Conservation (phyloP, 345 rosid species). For the Citrus sp. region DNA sequence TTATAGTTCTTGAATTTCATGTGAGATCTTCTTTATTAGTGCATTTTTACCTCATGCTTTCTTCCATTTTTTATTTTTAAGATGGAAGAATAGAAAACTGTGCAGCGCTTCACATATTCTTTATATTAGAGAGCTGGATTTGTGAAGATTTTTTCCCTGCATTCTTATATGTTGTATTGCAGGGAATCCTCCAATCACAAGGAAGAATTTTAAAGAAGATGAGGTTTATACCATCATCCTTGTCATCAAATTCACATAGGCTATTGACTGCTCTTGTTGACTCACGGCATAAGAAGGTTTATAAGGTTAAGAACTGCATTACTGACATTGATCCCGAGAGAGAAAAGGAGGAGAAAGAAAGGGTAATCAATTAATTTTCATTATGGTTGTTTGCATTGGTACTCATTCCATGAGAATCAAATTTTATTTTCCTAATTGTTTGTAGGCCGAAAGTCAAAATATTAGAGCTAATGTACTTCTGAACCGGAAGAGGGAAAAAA, state of each 20-base stretch:
- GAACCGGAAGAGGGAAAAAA: conserved; percentile 86
- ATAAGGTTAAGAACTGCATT: conserved; percentile 91
- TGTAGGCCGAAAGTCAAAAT: conserved; percentile 86
- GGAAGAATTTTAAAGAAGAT: conserved; percentile 92
- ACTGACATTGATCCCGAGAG: conserved; percentile 99
- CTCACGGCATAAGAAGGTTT: conserved; percentile 78
- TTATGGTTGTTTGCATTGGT: not conserved
- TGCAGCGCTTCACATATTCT: not conserved
- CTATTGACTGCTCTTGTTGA: conserved; percentile 95
- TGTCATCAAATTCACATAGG: conserved; percentile 88
- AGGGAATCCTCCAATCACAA: conserved; percentile 99
- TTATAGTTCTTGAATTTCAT: conserved; percentile 2
- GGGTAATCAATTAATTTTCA: conserved; percentile 44
- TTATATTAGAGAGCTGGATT: not conserved
- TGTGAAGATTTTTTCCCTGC: not conserved
- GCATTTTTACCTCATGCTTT: conserved; percentile 1
- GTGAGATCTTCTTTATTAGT: not conserved
- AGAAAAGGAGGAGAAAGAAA: conserved; percentile 96
- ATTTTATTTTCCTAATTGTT: conserved; percentile 17
- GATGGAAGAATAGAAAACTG: not conserved
- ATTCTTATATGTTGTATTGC: conserved; percentile 25
- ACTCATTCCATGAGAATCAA: not conserved
- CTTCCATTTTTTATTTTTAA: too few species aligned
- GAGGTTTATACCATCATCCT: conserved; percentile 94
- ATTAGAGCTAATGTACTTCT: conserved; percentile 86